A percentile compares a stretch with the other conserved stretches of the same genome.
These are phyloP conservation scores for Tilletia setariae DNA, from an alignment of 1,284 basidiomycete genomes.

Conservation along the genomic window DNA sequence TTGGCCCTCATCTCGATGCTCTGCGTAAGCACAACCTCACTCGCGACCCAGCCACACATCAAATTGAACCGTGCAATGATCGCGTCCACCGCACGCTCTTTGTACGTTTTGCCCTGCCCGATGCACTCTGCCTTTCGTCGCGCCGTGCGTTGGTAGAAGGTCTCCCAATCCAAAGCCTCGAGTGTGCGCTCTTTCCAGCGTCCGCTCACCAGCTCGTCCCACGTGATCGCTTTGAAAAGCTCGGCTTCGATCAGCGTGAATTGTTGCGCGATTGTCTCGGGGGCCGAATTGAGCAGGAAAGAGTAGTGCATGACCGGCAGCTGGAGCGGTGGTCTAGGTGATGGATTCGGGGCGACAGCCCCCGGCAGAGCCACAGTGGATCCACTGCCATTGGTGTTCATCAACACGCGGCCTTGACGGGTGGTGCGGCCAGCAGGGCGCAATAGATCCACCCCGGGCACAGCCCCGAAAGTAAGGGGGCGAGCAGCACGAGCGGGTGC, in stretches of 20 bases:
- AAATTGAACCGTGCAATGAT: conserved; percentile 84
- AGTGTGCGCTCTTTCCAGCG: conserved; percentile 55
- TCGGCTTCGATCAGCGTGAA: conserved; percentile 84
- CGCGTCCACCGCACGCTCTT: conserved; percentile 55
- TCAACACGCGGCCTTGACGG: conserved; percentile 12
- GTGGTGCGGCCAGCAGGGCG: conserved; percentile 7
- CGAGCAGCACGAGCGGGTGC: conserved; percentile 1
- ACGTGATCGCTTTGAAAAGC: conserved; percentile 74
- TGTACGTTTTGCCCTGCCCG: conserved; percentile 46
- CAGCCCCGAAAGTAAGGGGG: conserved; percentile 1
- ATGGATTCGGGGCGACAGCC: not conserved
- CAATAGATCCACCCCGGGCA: not conserved
- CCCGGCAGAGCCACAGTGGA: not conserved
- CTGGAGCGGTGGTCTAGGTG: conserved; percentile 17
- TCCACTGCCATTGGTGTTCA: not conserved
- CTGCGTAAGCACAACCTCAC: conserved; percentile 64
- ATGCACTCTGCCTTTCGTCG: conserved; percentile 66
- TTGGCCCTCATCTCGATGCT: conserved; percentile 63
- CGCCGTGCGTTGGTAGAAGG: conserved; percentile 72
- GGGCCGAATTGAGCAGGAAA: conserved; percentile 46
- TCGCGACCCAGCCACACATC: conserved; percentile 74
- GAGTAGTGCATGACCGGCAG: conserved; percentile 39
- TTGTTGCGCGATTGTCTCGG: conserved; percentile 70
- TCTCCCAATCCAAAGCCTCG: conserved; percentile 76
- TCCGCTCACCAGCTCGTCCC: conserved; percentile 71